A percentile compares a stretch with the other conserved stretches of the same genome.
Evolutionary conservation across 495 filamentous ascomycete species (phyloP).

Genomic region (Annulohypoxylon moriforme): DNA sequence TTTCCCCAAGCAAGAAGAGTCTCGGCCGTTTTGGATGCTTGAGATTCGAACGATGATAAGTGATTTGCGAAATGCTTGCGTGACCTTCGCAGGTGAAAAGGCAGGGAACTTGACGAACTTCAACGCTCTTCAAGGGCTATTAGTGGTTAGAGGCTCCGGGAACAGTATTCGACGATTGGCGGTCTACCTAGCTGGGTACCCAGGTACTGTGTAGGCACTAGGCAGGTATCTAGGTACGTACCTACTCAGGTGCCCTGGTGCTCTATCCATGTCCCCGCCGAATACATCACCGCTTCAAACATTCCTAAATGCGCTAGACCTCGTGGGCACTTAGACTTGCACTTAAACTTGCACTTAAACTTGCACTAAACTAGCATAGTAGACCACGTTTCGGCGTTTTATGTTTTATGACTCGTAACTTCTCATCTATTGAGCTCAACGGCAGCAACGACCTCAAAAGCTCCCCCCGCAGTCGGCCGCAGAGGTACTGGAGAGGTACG

Average conservation of each 20-base stretch:
- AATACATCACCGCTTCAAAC: conserved; percentile 17
- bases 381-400: conserved; percentile 5
- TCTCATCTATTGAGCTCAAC: background rate
- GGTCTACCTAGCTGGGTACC: conserved; percentile 10
- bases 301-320: background rate
- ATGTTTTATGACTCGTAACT: conserved; percentile 11
- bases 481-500: background rate
- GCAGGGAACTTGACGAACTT: conserved; percentile 19
- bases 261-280: conserved; percentile 25
- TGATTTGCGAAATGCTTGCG: conserved; percentile 11
- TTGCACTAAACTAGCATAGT: background rate
- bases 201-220: background rate
- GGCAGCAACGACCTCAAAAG: background rate
- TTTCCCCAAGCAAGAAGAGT: conserved; percentile 14
- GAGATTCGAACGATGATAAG: conserved; percentile 9
- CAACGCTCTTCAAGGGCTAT: background rate
- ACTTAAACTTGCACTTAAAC: background rate
- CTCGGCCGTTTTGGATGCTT: conserved; percentile 12
- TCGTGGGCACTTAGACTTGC: conserved; percentile 8
- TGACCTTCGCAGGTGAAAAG: background rate
- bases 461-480: conserved; percentile 1
- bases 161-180: conserved; percentile 32
- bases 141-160: conserved; percentile 21
- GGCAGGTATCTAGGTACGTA: background rate
- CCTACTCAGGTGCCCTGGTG: background rate